These are phyloP conservation scores for Claviceps sp. DNA, from an alignment of 2,329 filamentous ascomycete genomes.

Conservation along the genomic window DNA sequence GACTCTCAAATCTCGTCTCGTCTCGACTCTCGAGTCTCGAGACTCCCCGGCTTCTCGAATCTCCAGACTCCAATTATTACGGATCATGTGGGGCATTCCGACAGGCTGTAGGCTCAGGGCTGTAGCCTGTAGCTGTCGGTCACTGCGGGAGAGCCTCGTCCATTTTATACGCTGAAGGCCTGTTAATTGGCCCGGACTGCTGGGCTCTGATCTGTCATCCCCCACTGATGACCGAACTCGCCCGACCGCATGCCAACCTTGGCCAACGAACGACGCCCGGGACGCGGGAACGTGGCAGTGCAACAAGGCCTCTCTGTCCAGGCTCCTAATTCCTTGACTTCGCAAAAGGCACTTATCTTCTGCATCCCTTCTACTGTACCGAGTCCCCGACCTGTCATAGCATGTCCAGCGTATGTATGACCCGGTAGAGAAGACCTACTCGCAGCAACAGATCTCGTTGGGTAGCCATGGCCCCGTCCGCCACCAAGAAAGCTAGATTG, in stretches of 20 bases:
- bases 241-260: background rate
- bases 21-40: no score
- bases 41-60: no score
- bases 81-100: background rate
- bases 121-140: background rate
- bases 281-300: background rate
- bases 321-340: background rate
- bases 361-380: background rate
- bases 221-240: background rate
- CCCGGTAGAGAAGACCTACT: background rate
- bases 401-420: background rate
- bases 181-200: background rate
- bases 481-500: conserved; percentile 1
- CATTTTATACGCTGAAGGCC: background rate
- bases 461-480: conserved; percentile 1
- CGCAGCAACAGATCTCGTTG: background rate
- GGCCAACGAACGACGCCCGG: background rate
- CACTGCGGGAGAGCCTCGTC: background rate
- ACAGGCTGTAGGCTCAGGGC: background rate
- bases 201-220: background rate
- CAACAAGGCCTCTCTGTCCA: background rate
- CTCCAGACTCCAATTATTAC: no score
- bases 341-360: background rate
- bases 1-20: no score
- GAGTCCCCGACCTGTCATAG: background rate